phyloP scores from a whole-genome alignment of 257 asterid species.

The Solanum bulbocastanum region DNA sequence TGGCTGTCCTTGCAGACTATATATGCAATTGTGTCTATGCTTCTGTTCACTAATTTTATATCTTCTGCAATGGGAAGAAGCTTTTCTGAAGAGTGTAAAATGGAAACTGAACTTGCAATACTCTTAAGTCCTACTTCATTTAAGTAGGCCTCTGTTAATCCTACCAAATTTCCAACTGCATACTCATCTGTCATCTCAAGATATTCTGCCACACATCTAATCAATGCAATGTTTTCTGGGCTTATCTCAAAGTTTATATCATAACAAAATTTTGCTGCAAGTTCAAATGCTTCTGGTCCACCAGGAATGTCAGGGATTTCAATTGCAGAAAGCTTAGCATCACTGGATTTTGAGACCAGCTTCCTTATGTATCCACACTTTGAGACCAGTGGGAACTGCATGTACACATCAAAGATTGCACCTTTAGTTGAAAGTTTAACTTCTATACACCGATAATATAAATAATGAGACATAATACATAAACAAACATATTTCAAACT shows the following conservation, averaged over 20 bases:
- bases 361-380: constrained; percentile 74
- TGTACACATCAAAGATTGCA: not conserved
- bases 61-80: constrained; percentile 64
- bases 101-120: constrained; percentile 58
- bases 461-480: not conserved
- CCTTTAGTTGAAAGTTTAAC: not conserved
- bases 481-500: not conserved
- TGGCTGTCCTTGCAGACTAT: constrained; percentile 61
- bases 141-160: constrained; percentile 48
- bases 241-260: constrained; percentile 65
- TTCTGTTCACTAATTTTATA: constrained; percentile 56
- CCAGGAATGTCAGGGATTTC: constrained; percentile 68
- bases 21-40: constrained; percentile 60
- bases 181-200: constrained; percentile 85
- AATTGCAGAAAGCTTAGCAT: constrained; percentile 28
- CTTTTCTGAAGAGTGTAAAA: constrained; percentile 52
- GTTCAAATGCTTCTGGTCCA: constrained; percentile 74
- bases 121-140: constrained; percentile 63
- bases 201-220: constrained; percentile 60
- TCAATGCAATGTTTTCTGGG: constrained; percentile 57
- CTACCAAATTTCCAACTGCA: constrained; percentile 51
- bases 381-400: constrained; percentile 82
- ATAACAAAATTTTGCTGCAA: constrained; percentile 79
- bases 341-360: constrained; percentile 37
- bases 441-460: not conserved